Conservation (phyloP, 371 early-diverging fungal genomes). For the Coemansia sp. region DNA sequence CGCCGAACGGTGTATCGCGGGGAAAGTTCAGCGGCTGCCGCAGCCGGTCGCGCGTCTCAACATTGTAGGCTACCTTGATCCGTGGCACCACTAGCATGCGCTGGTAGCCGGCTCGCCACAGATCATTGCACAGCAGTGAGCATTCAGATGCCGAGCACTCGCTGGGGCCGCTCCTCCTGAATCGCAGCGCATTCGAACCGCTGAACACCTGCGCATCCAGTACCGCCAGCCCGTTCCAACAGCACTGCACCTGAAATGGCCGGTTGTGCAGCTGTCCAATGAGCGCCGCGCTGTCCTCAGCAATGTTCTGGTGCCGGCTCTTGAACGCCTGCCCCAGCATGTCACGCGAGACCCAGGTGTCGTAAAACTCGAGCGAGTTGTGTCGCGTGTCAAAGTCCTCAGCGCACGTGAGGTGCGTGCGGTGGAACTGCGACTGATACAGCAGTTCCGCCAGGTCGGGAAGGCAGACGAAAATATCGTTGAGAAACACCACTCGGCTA, state of each 20-base stretch:
- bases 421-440: slow-evolving; percentile 44
- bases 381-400: slow-evolving; percentile 47
- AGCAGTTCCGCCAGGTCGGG: slow-evolving; percentile 56
- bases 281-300: slow-evolving; percentile 29
- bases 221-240: slow-evolving; percentile 58
- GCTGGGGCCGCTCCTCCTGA: slow-evolving; percentile 35
- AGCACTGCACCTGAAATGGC: slow-evolving; percentile 56
- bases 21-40: slow-evolving; percentile 23
- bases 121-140: slow-evolving; percentile 54
- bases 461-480: slow-evolving; percentile 55
- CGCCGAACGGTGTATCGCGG: slow-evolving; percentile 24
- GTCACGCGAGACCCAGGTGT: slow-evolving; percentile 57
- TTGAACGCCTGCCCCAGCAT: slow-evolving; percentile 51
- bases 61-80: slow-evolving; percentile 51
- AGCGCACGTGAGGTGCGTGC: slow-evolving; percentile 53
- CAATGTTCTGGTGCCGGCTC: slow-evolving; percentile 31
- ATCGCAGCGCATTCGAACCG: slow-evolving; percentile 19
- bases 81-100: slow-evolving; percentile 50
- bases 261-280: slow-evolving; percentile 14
- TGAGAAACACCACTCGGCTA: slow-evolving; percentile 51
- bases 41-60: slow-evolving; percentile 34
- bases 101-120: slow-evolving; percentile 47
- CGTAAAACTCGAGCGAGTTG: slow-evolving; percentile 47
- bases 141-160: slow-evolving; percentile 58
- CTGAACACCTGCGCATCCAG: slow-evolving; percentile 49